Conservation (phyloP, 345 rosid species). For the Cochlearia excelsa region DNA sequence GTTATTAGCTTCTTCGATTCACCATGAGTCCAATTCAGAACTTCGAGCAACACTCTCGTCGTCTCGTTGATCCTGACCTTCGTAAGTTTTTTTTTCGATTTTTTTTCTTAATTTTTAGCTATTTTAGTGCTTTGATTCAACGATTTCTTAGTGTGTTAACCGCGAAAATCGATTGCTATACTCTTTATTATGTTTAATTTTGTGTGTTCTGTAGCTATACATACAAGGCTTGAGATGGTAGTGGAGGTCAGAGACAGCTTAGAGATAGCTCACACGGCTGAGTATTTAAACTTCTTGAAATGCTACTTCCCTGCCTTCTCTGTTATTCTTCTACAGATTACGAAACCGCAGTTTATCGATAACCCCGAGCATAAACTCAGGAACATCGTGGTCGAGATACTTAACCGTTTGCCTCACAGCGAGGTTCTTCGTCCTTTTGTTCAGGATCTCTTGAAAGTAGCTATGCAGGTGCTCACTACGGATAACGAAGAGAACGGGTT, state of each 20-base stretch:
- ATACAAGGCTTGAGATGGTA: slow-evolving; percentile 76
- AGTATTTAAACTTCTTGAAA: slow-evolving; percentile 87
- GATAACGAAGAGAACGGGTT: slow-evolving; percentile 97
- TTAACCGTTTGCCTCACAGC: slow-evolving; percentile 91
- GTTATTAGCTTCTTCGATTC: slow-evolving; percentile 23
- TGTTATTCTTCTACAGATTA: slow-evolving; percentile 60
- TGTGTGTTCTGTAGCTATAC: slow-evolving; percentile 56
- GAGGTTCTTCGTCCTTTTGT: slow-evolving; percentile 99
- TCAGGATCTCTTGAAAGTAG: slow-evolving; percentile 91
- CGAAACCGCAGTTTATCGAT: slow-evolving; percentile 77
- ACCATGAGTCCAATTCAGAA: slow-evolving; percentile 93
- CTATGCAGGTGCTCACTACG: slow-evolving; percentile 92
- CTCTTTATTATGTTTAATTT: not conserved
- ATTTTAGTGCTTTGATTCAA: too few species aligned
- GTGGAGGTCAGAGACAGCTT: slow-evolving; percentile 97
- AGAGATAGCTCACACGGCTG: slow-evolving; percentile 97
- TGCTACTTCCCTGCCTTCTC: slow-evolving; percentile 96
- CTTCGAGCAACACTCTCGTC: slow-evolving; percentile 93
- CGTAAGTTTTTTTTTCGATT: slow-evolving; percentile 37
- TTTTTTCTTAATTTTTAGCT: slow-evolving; percentile 1
- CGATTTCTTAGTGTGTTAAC: too few species aligned
- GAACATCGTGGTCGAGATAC: slow-evolving; percentile 87
- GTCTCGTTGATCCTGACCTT: slow-evolving; percentile 72
- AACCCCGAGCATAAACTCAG: slow-evolving; percentile 90
- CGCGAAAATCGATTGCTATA: too few species aligned